A percentile compares a stretch with the other conserved stretches of the same genome.
Conservation (phyloP, 176 grass and related monocot species). For the Melocanna baccifera region DNA sequence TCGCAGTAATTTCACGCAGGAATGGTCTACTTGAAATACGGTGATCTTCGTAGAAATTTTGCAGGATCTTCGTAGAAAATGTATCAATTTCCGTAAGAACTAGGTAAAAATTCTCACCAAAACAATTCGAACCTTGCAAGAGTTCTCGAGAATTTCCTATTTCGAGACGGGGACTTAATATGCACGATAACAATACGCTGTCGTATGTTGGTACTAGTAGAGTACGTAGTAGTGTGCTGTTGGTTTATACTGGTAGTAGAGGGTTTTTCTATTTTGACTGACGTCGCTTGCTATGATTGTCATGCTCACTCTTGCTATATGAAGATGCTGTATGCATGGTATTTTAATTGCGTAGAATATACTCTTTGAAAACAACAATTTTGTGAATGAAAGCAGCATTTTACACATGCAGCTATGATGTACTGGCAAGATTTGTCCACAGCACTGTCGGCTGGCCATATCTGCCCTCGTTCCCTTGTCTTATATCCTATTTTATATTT, state of each 20-base stretch:
- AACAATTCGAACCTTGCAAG: not conserved
- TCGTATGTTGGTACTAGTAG: not conserved
- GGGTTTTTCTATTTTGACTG: not conserved
- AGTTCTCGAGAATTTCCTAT: not conserved
- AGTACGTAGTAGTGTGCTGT: not conserved
- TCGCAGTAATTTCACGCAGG: too few species aligned
- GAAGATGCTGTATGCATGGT: not conserved
- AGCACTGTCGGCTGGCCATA: slow-evolving; percentile 13
- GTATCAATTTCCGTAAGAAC: too few species aligned
- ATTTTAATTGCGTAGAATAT: not conserved
- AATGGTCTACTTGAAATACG: too few species aligned
- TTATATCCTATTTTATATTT: too few species aligned
- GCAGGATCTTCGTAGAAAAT: too few species aligned
- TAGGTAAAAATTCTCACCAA: not conserved
- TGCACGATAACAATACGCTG: not conserved
- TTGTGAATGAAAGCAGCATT: not conserved
- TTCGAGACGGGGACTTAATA: too few species aligned
- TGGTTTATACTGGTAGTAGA: not conserved
- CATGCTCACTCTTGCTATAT: not conserved
- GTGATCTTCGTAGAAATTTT: too few species aligned
- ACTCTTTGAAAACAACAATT: not conserved
- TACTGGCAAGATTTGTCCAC: not conserved
- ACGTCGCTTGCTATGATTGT: not conserved
- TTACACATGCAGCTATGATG: not conserved
- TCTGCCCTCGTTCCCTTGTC: not conserved